These are phyloP conservation scores for Pisolithus orientalis DNA, from an alignment of 768 basidiomycete genomes.

Conservation along the genomic window DNA sequence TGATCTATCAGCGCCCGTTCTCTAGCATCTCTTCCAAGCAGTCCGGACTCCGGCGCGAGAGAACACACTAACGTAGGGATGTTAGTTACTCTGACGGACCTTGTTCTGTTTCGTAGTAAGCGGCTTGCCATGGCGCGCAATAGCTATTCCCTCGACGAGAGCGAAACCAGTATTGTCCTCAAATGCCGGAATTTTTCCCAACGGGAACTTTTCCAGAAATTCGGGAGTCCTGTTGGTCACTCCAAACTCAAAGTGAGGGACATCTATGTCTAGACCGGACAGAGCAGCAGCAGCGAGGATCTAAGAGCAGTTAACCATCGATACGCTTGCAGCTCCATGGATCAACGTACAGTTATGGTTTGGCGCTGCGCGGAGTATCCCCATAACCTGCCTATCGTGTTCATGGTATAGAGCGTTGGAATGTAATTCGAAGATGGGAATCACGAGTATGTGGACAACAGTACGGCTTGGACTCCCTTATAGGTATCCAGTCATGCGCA, in stretches of 20 bases:
- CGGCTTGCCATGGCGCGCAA: slow-evolving; percentile 22
- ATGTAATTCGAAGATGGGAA: background rate
- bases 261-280: slow-evolving; percentile 22
- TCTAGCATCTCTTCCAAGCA: slow-evolving; percentile 16
- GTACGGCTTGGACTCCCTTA: background rate
- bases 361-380: slow-evolving; percentile 19
- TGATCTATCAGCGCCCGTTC: slow-evolving; percentile 26
- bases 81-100: background rate
- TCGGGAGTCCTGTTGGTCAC: slow-evolving; percentile 24
- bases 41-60: slow-evolving; percentile 18
- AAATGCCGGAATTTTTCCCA: slow-evolving; percentile 25
- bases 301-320: slow-evolving; percentile 1
- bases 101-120: background rate
- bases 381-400: slow-evolving; percentile 22
- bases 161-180: slow-evolving; percentile 17
- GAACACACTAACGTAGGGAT: slow-evolving; percentile 14
- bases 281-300: slow-evolving; percentile 19
- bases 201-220: slow-evolving; percentile 22
- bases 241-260: slow-evolving; percentile 12
- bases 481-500: background rate
- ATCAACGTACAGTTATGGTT: slow-evolving; percentile 20
- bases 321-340: background rate
- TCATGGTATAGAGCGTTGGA: slow-evolving; percentile 6
- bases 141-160: slow-evolving; percentile 23
- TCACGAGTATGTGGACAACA: background rate